Evolutionary conservation across 176 grass and related monocot genomes (phyloP).

Genomic region (Typha latifolia): DNA sequence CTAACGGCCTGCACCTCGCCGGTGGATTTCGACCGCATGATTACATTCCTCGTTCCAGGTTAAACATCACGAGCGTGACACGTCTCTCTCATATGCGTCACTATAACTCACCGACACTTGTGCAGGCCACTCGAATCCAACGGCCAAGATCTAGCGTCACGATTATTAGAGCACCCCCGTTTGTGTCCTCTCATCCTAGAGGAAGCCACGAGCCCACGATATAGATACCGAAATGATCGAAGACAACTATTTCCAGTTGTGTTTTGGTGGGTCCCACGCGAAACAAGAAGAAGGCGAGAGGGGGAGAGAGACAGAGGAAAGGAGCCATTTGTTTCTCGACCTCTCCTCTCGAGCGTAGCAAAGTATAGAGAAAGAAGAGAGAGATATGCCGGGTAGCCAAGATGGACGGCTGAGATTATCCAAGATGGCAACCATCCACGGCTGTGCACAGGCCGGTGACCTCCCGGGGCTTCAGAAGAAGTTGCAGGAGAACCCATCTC

Average conservation of each 20-base stretch:
- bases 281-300: background rate
- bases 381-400: slow-evolving; percentile 61
- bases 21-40: no score
- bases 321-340: background rate
- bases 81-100: no score
- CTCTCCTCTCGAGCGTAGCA: background rate
- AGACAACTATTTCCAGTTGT: background rate
- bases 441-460: slow-evolving; percentile 54
- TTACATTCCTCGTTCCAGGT: no score
- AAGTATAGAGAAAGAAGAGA: background rate
- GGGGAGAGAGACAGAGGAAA: background rate
- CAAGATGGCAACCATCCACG: slow-evolving; percentile 56
- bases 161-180: no score
- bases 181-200: no score
- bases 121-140: no score
- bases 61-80: no score
- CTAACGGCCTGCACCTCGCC: no score
- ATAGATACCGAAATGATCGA: no score
- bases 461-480: slow-evolving; percentile 63
- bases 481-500: slow-evolving; percentile 53
- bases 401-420: slow-evolving; percentile 41
- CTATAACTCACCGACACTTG: no score
- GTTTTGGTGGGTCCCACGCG: background rate
- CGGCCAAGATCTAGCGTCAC: no score
- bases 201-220: no score